Evolutionary conservation across 2,329 filamentous ascomycete species (phyloP).

Genomic region (Sclerotinia trifoliorum): DNA sequence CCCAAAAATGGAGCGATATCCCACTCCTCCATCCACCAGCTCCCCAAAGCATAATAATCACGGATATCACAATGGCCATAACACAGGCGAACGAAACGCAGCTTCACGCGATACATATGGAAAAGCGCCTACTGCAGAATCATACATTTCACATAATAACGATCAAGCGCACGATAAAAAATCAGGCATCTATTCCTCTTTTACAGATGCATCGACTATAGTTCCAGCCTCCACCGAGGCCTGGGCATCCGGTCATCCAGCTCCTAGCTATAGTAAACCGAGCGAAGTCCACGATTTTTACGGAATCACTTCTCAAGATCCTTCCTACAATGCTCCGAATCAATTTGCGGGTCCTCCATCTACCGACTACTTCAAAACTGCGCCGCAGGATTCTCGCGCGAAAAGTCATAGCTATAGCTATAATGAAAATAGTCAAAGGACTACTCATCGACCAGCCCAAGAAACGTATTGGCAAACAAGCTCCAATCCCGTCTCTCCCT

Average conservation of each 20-base stretch:
- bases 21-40: slow-evolving; percentile 10
- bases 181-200: background rate
- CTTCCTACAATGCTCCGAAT: background rate
- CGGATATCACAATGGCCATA: background rate
- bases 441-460: slow-evolving; percentile 22
- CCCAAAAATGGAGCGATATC: slow-evolving; percentile 11
- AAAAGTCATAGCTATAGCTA: background rate
- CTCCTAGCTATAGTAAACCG: background rate
- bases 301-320: slow-evolving; percentile 7
- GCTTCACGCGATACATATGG: background rate
- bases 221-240: slow-evolving; percentile 3
- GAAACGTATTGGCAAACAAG: slow-evolving; percentile 26
- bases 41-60: background rate
- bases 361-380: background rate
- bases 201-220: background rate
- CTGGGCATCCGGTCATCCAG: background rate
- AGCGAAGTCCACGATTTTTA: background rate
- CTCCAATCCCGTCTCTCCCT: slow-evolving; percentile 21
- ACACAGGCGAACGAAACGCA: background rate
- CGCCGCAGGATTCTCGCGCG: background rate
- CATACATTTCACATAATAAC: background rate
- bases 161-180: background rate
- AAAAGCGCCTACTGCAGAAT: background rate
- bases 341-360: background rate
- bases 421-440: background rate